These are phyloP conservation scores for Botrytis fragariae DNA, from an alignment of 2,329 filamentous ascomycete species.

Conservation along the genomic window DNA sequence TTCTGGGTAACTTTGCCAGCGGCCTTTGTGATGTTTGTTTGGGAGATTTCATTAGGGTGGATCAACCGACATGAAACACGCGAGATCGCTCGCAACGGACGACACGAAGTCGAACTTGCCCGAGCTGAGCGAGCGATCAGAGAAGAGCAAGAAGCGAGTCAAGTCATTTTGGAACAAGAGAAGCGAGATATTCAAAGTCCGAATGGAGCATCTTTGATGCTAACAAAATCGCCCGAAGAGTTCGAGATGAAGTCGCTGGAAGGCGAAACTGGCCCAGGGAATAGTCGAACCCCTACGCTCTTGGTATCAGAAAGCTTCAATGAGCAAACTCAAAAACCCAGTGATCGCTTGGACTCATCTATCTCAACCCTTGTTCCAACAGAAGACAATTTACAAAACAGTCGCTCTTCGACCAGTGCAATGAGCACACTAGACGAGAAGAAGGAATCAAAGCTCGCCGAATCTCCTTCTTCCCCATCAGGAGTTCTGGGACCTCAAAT, in stretches of 20 bases:
- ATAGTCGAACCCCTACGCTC: background rate
- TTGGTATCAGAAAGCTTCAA: background rate
- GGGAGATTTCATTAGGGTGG: conserved; percentile 66
- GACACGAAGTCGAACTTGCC: conserved; percentile 47
- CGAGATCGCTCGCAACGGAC: conserved; percentile 56
- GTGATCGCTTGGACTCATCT: background rate
- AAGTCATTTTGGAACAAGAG: conserved; percentile 17
- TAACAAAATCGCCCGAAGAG: conserved; percentile 1
- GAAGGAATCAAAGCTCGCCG: conserved; percentile 14
- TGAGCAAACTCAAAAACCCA: background rate
- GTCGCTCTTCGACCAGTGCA: conserved; percentile 18
- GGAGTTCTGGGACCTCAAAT: background rate
- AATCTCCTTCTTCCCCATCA: background rate
- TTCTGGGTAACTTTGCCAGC: conserved; percentile 69
- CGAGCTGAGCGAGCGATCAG: conserved; percentile 41
- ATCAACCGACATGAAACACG: conserved; percentile 59
- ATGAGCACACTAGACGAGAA: conserved; percentile 26
- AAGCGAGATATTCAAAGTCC: conserved; percentile 6
- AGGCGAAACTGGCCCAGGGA: background rate
- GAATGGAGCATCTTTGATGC: background rate
- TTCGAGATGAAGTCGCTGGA: background rate
- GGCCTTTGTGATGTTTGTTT: conserved; percentile 65
- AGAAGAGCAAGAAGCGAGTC: conserved; percentile 35
- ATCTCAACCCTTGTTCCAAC: background rate
- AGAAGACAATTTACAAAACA: conserved; percentile 22